Evolutionary conservation across 2,329 filamentous ascomycete genomes (phyloP).

Genomic region (Fusarium decemcellulare): DNA sequence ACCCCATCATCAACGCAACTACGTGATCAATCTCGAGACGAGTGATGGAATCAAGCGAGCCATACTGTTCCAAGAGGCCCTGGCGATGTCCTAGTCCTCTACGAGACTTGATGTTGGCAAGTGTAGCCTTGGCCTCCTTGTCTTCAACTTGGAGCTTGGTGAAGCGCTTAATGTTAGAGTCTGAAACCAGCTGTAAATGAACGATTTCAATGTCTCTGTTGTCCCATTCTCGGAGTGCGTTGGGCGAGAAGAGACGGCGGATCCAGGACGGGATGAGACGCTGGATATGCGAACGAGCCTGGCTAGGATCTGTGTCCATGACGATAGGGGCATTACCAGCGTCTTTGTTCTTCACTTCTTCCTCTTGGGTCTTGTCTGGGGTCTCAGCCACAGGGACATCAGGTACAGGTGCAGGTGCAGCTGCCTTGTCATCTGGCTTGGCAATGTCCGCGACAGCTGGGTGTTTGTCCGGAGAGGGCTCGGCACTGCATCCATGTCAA

Average conservation of each 20-base stretch:
- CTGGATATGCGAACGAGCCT: neutral
- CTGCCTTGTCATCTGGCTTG: too few relatives aligned
- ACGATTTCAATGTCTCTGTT: conserved; percentile 4
- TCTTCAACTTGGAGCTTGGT: neutral
- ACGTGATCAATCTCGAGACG: neutral
- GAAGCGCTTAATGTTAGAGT: neutral
- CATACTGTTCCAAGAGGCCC: neutral
- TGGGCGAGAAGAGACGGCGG: neutral
- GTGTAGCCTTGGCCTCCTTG: conserved; percentile 1
- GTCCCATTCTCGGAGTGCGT: neutral
- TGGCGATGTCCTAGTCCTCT: neutral
- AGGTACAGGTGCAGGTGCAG: too few relatives aligned
- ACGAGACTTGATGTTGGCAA: neutral
- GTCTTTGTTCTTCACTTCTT: neutral
- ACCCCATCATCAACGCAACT: neutral
- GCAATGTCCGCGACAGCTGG: too few relatives aligned
- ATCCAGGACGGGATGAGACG: conserved; percentile 2
- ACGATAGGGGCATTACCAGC: too few relatives aligned
- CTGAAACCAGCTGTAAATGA: neutral
- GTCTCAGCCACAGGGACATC: too few relatives aligned
- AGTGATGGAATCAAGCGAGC: neutral
- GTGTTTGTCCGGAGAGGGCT: too few relatives aligned
- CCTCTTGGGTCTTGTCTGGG: too few relatives aligned
- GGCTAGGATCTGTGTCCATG: neutral
- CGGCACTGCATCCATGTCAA: too few relatives aligned